phyloP scores from a whole-genome alignment of 805 yeast genomes.

The Lipomyces oligophaga region DNA sequence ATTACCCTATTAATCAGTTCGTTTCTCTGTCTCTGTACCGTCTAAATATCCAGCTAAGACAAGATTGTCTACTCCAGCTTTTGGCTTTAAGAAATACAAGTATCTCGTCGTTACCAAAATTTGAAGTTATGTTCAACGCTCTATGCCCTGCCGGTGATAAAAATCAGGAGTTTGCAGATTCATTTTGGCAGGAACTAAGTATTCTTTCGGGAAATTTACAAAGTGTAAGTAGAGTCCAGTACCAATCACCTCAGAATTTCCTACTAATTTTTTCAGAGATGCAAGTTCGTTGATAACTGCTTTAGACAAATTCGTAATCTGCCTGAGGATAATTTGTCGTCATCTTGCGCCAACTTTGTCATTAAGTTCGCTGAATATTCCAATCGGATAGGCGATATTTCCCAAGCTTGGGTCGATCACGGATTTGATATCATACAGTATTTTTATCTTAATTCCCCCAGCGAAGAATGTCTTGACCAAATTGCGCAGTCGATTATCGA shows the following conservation, averaged over 20 bases:
- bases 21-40: conserved; percentile 6
- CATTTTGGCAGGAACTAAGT: conserved; percentile 10
- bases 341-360: conserved; percentile 10
- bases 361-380: conserved; percentile 5
- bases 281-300: conserved; percentile 17
- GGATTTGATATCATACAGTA: conserved; percentile 19
- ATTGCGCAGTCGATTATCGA: too few relatives aligned
- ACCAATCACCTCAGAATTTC: too few relatives aligned
- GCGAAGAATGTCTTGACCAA: conserved; percentile 1
- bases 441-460: conserved; percentile 8
- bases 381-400: not conserved
- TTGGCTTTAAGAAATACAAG: conserved; percentile 3
- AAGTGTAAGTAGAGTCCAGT: conserved; percentile 5
- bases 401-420: conserved; percentile 1
- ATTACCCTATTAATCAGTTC: not conserved
- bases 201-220: not conserved
- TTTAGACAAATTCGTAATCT: conserved; percentile 8
- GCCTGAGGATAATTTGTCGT: conserved; percentile 2
- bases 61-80: conserved; percentile 8
- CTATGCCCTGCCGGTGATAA: not conserved
- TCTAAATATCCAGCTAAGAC: conserved; percentile 12
- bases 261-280: conserved; percentile 5
- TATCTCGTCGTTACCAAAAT: not conserved
- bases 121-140: conserved; percentile 11
- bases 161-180: conserved; percentile 1